A percentile compares a stretch with the other conserved stretches of the same genome.
phyloP scores from a whole-genome alignment of 495 filamentous ascomycete species.

The Podospora comata region DNA sequence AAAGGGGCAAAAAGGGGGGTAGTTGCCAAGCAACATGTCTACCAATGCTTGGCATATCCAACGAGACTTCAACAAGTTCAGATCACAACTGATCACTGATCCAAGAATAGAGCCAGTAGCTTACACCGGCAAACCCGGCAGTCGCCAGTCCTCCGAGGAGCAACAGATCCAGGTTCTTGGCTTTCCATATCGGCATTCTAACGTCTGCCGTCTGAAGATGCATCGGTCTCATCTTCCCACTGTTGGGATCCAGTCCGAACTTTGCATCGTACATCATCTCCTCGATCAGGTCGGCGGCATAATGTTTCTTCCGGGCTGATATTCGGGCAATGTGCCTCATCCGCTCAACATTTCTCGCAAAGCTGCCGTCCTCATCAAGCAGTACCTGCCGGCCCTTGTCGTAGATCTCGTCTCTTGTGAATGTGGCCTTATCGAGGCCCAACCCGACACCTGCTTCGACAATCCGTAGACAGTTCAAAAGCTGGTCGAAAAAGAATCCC shows the following conservation, averaged over 20 bases:
- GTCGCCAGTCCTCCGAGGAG: not conserved
- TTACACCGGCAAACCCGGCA: not conserved
- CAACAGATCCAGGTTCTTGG: slow-evolving; percentile 32
- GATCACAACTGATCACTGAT: not conserved
- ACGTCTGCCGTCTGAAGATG: slow-evolving; percentile 44
- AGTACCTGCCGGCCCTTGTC: slow-evolving; percentile 27
- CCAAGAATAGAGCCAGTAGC: not conserved
- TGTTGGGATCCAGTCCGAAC: slow-evolving; percentile 21
- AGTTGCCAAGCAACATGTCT: not conserved
- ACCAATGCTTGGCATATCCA: not conserved
- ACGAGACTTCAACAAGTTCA: not conserved
- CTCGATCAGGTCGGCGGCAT: slow-evolving; percentile 40
- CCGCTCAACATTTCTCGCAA: slow-evolving; percentile 28
- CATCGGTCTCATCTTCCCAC: slow-evolving; percentile 30
- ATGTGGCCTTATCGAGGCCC: slow-evolving; percentile 32
- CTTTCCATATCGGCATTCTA: slow-evolving; percentile 37
- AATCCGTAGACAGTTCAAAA: slow-evolving; percentile 32
- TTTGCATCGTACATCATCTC: slow-evolving; percentile 40
- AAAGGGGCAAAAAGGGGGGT: not conserved
- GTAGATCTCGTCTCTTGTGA: slow-evolving; percentile 33
- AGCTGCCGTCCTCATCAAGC: slow-evolving; percentile 23
- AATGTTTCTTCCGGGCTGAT: slow-evolving; percentile 33
- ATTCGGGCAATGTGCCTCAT: slow-evolving; percentile 38
- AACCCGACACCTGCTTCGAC: slow-evolving; percentile 31
- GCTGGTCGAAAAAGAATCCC: slow-evolving; percentile 39